Evolutionary conservation across 768 basidiomycete species (phyloP), one percentile per base, ranked within the genome.

Genomic region (Daedaleopsis sinensis): DNA sequence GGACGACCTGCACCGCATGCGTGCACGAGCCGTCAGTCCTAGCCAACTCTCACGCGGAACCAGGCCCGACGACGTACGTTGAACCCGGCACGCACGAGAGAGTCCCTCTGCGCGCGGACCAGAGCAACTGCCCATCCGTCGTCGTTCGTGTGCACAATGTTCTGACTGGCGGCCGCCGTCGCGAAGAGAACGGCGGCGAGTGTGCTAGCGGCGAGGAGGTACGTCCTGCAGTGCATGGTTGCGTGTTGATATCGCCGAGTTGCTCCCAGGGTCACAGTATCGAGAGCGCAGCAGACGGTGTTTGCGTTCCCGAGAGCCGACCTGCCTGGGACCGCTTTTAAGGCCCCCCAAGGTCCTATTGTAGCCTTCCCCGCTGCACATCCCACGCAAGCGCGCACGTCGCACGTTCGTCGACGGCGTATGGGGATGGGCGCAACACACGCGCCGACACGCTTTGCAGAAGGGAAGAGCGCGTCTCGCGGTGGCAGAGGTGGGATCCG

Each of bases 111-210:
- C 0, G 78, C 78, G 16, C 81, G 78, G 39, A 83, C 76, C 51
- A 76, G 72, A 32, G 80, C 80, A 1, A 74, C 75, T 5, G 82
- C 81, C 82, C 82, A 83, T 6, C 75, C 75, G 52, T 76, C 74
- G 61, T 76, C 74, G 64, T 76, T 75, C 0, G 72, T 68, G 24
- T 74, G 55, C 5, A 76, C 35, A 27, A 76, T 63, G 23, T 71
- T 71, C 58, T 66, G 64, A 12, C 53, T 59, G 9, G 24, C 62
- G 9, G 24, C n/a, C 2, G 57, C 38, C 15, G 5, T 6, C 37
- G 13, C 8, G 37, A 53, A 18, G 15, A 42, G n/a, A 10, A 37
- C 12, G 21, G 15, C 46, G 55, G 15, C 46, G 55, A 53, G 52
- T 21, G 52, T n/a, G 37, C 23, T n/a, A n/a, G 21, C 52, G 16